Percentiles rank a stretch among this genome's conserved stretches.
phyloP scores from a whole-genome alignment of 345 rosid genomes.

The Cochlearia excelsa region DNA sequence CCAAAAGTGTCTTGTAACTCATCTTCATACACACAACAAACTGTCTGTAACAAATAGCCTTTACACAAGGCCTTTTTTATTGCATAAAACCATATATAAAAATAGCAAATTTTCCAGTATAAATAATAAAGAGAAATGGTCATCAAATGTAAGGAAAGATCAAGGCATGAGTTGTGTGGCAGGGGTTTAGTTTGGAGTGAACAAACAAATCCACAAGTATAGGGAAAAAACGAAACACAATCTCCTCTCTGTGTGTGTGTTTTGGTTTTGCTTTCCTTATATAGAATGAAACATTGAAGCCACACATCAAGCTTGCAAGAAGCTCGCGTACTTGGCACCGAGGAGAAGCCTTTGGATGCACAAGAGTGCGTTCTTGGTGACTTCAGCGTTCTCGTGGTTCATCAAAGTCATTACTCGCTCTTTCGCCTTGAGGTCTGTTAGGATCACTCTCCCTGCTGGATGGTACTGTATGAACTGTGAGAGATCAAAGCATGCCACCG shows the following conservation, averaged over 20 bases:
- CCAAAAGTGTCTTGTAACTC: too few relatives aligned
- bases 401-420: slow-evolving; percentile 86
- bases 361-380: slow-evolving; percentile 70
- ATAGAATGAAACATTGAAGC: slow-evolving; percentile 20
- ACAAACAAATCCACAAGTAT: slow-evolving; percentile 17
- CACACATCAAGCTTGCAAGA: slow-evolving; percentile 69
- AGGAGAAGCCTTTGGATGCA: slow-evolving; percentile 88
- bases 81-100: too few relatives aligned
- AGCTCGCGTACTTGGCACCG: slow-evolving; percentile 93
- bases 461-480: slow-evolving; percentile 93
- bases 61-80: too few relatives aligned
- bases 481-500: slow-evolving; percentile 91
- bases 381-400: slow-evolving; percentile 82
- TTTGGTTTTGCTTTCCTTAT: slow-evolving; percentile 23
- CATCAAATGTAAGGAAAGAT: slow-evolving; percentile 18
- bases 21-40: too few relatives aligned
- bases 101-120: slow-evolving; percentile 16
- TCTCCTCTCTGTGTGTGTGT: neutral
- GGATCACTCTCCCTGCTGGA: slow-evolving; percentile 86
- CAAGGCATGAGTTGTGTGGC: slow-evolving; percentile 3
- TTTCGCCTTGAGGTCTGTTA: slow-evolving; percentile 85
- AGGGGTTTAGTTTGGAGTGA: slow-evolving; percentile 19
- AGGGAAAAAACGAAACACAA: slow-evolving; percentile 15
- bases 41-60: too few relatives aligned
- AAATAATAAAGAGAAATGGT: slow-evolving; percentile 27